These are phyloP conservation scores for Mycosphaerella sp. DNA, from an alignment of 2,329 filamentous ascomycete genomes.

Conservation along the genomic window DNA sequence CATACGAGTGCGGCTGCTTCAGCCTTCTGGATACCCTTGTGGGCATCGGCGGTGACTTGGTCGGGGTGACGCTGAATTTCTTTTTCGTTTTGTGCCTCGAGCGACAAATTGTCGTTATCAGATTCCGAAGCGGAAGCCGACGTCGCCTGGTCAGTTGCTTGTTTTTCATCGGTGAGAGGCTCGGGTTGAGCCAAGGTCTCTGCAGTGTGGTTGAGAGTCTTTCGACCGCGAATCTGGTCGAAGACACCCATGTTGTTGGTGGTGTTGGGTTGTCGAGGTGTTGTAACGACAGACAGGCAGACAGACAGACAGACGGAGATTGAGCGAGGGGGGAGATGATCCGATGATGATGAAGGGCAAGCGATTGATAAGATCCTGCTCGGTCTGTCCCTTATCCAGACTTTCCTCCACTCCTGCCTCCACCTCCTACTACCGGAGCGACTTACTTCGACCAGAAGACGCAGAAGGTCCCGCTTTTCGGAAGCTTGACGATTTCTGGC, in stretches of 20 bases:
- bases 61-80: slow-evolving; percentile 29
- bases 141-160: neutral
- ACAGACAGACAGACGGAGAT: no score
- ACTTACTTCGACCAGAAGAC: no score
- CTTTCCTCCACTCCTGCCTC: no score
- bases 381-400: no score
- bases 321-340: no score
- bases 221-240: slow-evolving; percentile 12
- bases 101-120: slow-evolving; percentile 23
- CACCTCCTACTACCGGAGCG: no score
- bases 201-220: slow-evolving; percentile 10
- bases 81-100: slow-evolving; percentile 31
- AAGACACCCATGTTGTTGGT: slow-evolving; percentile 6
- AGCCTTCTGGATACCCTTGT: slow-evolving; percentile 29
- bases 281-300: no score
- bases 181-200: neutral
- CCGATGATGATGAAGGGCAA: no score
- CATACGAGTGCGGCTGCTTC: slow-evolving; percentile 31
- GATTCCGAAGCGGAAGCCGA: neutral
- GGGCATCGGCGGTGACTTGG: slow-evolving; percentile 25
- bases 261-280: no score
- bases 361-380: no score
- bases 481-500: no score
- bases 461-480: no score
- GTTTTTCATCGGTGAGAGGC: slow-evolving; percentile 5